Conservation (phyloP, 2,329 filamentous ascomycete species). For the Cercospora janseana region DNA sequence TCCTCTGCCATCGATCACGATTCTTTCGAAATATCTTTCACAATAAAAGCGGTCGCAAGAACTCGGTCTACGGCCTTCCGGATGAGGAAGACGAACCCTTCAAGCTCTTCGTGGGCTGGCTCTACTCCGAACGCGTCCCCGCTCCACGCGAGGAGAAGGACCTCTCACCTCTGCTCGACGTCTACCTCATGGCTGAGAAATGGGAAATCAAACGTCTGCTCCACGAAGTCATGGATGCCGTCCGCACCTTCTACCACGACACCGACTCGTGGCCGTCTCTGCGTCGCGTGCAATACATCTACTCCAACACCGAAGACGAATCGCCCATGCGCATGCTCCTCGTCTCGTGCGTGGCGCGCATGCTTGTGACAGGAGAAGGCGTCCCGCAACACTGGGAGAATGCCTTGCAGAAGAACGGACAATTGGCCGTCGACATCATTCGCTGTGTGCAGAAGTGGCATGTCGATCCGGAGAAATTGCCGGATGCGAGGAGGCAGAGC, state of each 20-base stretch:
- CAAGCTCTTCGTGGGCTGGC: constrained; percentile 54
- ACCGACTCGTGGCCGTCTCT: constrained; percentile 54
- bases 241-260: constrained; percentile 53
- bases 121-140: constrained; percentile 52
- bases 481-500: constrained; percentile 48
- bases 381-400: constrained; percentile 56
- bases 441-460: constrained; percentile 55
- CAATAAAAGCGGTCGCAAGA: constrained; percentile 35
- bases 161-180: constrained; percentile 51
- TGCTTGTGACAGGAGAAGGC: constrained; percentile 50
- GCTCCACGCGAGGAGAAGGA: constrained; percentile 52
- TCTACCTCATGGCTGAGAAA: constrained; percentile 56
- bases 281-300: constrained; percentile 50
- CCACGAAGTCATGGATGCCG: constrained; percentile 50
- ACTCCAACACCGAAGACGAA: constrained; percentile 34
- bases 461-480: constrained; percentile 49
- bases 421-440: constrained; percentile 57
- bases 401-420: constrained; percentile 54
- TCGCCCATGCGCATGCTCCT: constrained; percentile 37
- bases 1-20: constrained; percentile 54
- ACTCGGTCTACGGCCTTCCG: constrained; percentile 49
- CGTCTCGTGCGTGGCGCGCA: constrained; percentile 51
- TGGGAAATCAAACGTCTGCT: constrained; percentile 51
- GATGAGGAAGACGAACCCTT: constrained; percentile 54
- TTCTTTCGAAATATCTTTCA: constrained; percentile 56